A percentile compares a stretch with the other conserved stretches of the same genome.
These are phyloP conservation scores for Trypanosoma melophagium DNA, from an alignment of 208 protist species.

Conservation along the genomic window DNA sequence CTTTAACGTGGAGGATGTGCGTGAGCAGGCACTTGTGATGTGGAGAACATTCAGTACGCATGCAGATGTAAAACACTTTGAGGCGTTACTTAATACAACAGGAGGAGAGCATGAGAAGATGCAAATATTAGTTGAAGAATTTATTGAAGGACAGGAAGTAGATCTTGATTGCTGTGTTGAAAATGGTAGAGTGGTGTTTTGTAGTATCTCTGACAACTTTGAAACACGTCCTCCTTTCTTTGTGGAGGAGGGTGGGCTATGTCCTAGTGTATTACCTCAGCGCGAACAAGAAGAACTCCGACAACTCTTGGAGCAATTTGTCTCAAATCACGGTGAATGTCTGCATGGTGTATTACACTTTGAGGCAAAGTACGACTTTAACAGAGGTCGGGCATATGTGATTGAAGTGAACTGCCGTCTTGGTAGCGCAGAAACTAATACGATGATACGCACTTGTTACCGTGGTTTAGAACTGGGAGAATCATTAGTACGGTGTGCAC, in stretches of 20 bases:
- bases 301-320: slow-evolving; percentile 49
- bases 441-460: slow-evolving; percentile 59
- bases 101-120: slow-evolving; percentile 12
- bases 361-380: slow-evolving; percentile 79
- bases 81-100: slow-evolving; percentile 18
- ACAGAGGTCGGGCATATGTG: slow-evolving; percentile 42
- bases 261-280: slow-evolving; percentile 37
- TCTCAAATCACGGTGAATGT: slow-evolving; percentile 28
- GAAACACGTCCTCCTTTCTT: slow-evolving; percentile 59
- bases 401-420: slow-evolving; percentile 86
- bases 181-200: slow-evolving; percentile 55
- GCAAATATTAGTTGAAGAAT: slow-evolving; percentile 71
- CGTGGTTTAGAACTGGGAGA: slow-evolving; percentile 62
- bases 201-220: slow-evolving; percentile 80
- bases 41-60: slow-evolving; percentile 39
- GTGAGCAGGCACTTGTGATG: slow-evolving; percentile 43
- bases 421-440: slow-evolving; percentile 80
- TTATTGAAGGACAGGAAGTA: slow-evolving; percentile 75
- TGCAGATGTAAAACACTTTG: slow-evolving; percentile 54
- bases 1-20: slow-evolving; percentile 39
- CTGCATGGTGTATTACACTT: slow-evolving; percentile 80
- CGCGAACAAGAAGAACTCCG: slow-evolving; percentile 36
- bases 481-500: slow-evolving; percentile 62
- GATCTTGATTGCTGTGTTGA: slow-evolving; percentile 81
- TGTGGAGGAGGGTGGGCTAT: slow-evolving; percentile 65